Percentiles rank a stretch among this genome's conserved stretches.
phyloP scores from a whole-genome alignment of 2,329 filamentous ascomycete genomes.

The Xylariaceae sp. region DNA sequence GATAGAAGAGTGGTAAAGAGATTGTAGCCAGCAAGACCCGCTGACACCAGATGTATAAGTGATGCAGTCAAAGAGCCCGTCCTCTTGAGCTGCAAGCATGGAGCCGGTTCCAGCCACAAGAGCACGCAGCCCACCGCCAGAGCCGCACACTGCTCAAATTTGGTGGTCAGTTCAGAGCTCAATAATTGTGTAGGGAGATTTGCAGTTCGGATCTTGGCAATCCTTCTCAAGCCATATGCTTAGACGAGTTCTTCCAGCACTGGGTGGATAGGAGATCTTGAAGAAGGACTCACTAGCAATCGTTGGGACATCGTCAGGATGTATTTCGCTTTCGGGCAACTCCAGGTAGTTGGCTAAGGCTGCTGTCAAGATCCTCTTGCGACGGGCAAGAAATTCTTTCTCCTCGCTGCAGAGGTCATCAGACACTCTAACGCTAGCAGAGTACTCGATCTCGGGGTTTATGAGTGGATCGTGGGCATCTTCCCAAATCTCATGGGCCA shows the following conservation, averaged over 20 bases:
- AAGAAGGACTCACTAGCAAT: slow-evolving; percentile 54
- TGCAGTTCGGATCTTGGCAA: too few relatives aligned
- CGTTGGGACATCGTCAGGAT: slow-evolving; percentile 86
- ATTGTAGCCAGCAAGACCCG: slow-evolving; percentile 92
- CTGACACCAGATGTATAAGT: slow-evolving; percentile 96
- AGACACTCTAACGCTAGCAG: slow-evolving; percentile 79
- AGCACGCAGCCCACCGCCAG: slow-evolving; percentile 84
- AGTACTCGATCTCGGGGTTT: slow-evolving; percentile 82
- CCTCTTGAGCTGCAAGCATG: slow-evolving; percentile 76
- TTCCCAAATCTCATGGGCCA: slow-evolving; percentile 90
- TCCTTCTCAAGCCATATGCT: too few relatives aligned
- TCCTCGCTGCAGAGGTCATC: slow-evolving; percentile 80
- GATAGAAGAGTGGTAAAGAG: slow-evolving; percentile 80
- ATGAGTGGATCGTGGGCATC: slow-evolving; percentile 80
- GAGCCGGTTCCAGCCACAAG: slow-evolving; percentile 89
- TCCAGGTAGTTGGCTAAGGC: slow-evolving; percentile 80
- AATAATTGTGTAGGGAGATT: too few relatives aligned
- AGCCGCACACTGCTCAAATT: slow-evolving; percentile 66
- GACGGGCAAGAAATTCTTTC: slow-evolving; percentile 64
- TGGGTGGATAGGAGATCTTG: too few relatives aligned
- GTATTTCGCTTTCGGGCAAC: slow-evolving; percentile 73
- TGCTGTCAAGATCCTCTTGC: slow-evolving; percentile 63
- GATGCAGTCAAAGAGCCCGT: slow-evolving; percentile 86
- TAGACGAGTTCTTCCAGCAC: too few relatives aligned
- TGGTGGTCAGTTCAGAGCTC: too few relatives aligned